A percentile compares a stretch with the other conserved stretches of the same genome.
These are phyloP conservation scores for Hanseniaspora thailandica DNA, from an alignment of 805 yeast species.

Conservation along the genomic window DNA sequence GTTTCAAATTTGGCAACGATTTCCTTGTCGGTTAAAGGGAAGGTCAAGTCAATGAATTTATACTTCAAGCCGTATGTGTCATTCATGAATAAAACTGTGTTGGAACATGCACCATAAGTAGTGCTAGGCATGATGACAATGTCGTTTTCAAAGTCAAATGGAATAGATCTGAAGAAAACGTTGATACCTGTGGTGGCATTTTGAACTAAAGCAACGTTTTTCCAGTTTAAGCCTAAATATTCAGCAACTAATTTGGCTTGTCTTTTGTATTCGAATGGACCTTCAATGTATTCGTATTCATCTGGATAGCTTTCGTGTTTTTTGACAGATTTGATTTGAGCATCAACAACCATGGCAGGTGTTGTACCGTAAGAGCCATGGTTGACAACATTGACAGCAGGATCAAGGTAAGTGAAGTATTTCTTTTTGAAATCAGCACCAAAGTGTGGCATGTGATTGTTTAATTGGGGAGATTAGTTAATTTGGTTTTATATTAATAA, in stretches of 20 bases:
- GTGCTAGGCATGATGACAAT: slow-evolving; percentile 39
- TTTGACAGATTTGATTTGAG: slow-evolving; percentile 25
- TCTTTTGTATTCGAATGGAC: slow-evolving; percentile 25
- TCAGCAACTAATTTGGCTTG: slow-evolving; percentile 33
- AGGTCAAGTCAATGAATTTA: slow-evolving; percentile 31
- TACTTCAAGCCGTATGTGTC: slow-evolving; percentile 28
- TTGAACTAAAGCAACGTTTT: slow-evolving; percentile 40
- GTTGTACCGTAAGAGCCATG: slow-evolving; percentile 56
- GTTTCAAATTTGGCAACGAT: slow-evolving; percentile 29
- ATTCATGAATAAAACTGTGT: slow-evolving; percentile 37
- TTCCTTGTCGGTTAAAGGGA: slow-evolving; percentile 35
- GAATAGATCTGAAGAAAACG: slow-evolving; percentile 42
- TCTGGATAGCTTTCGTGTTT: slow-evolving; percentile 38
- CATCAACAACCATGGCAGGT: slow-evolving; percentile 38
- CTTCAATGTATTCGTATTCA: slow-evolving; percentile 28
- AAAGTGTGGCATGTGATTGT: slow-evolving; percentile 24
- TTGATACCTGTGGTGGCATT: slow-evolving; percentile 56
- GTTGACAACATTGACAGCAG: slow-evolving; percentile 38
- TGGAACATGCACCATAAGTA: slow-evolving; percentile 44
- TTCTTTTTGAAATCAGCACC: slow-evolving; percentile 41
- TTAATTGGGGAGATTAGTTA: too few species aligned
- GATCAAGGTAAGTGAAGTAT: slow-evolving; percentile 35
- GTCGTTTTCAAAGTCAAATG: slow-evolving; percentile 37
- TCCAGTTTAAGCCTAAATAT: slow-evolving; percentile 37
- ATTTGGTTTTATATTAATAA: too few species aligned